Evolutionary conservation across 2,329 filamentous ascomycete species (phyloP).

Genomic region (Bipolaris bicolor): DNA sequence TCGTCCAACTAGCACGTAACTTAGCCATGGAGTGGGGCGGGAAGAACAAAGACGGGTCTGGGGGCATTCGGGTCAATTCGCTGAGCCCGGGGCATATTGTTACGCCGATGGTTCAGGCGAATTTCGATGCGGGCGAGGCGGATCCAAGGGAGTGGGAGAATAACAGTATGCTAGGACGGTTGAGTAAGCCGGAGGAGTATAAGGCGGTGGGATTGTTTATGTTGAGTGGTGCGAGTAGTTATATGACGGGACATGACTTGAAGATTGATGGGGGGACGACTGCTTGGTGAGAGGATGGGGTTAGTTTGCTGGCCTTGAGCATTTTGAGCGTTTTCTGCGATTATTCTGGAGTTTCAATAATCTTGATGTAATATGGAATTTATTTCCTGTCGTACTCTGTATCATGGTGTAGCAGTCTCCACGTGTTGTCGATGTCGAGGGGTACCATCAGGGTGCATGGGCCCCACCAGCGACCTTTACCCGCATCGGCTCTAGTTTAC

Average conservation of each 20-base stretch:
- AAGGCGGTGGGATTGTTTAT: constrained; percentile 45
- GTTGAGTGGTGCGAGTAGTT: constrained; percentile 44
- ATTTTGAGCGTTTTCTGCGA: constrained; percentile 8
- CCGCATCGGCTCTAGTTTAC: constrained; percentile 17
- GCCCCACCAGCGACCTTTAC: constrained; percentile 19
- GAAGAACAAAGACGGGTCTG: constrained; percentile 53
- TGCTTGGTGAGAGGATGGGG: constrained; percentile 34
- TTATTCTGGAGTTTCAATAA: not conserved
- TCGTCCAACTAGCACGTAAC: constrained; percentile 72
- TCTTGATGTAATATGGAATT: not conserved
- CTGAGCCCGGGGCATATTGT: constrained; percentile 79
- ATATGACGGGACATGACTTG: constrained; percentile 46
- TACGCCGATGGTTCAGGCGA: constrained; percentile 79
- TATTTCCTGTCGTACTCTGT: not conserved
- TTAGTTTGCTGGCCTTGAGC: not conserved
- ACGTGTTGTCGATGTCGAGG: not conserved
- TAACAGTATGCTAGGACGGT: constrained; percentile 76
- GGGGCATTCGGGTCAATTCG: constrained; percentile 78
- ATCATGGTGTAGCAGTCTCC: not conserved
- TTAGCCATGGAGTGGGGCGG: constrained; percentile 71
- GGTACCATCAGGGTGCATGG: constrained; percentile 4
- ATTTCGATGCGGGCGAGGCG: constrained; percentile 74
- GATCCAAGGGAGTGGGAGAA: constrained; percentile 71
- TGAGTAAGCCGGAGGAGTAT: constrained; percentile 45
- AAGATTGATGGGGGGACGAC: constrained; percentile 45